Evolutionary conservation across 768 basidiomycete species (phyloP).

Genomic region (Clitopilus passeckerianus): DNA sequence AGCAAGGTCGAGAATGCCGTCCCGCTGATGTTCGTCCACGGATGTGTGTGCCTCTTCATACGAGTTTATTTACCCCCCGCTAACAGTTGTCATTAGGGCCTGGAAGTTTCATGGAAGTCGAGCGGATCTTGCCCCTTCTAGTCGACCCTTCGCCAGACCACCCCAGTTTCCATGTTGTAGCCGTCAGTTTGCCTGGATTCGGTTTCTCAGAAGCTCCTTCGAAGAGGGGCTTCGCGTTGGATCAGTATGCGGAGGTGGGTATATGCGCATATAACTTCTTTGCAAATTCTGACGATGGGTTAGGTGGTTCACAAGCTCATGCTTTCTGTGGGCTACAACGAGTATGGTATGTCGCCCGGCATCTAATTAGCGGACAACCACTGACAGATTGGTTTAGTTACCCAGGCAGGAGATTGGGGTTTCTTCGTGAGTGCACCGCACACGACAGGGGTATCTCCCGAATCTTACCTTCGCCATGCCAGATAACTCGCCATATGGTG

Average conservation of each 20-base stretch:
- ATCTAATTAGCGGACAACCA: background rate
- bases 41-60: conserved; percentile 30
- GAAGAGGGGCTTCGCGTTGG: conserved; percentile 41
- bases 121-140: conserved; percentile 53
- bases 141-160: conserved; percentile 31
- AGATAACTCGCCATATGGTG: conserved; percentile 20
- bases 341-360: conserved; percentile 30
- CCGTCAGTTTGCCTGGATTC: conserved; percentile 52
- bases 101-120: conserved; percentile 52
- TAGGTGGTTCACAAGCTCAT: conserved; percentile 45
- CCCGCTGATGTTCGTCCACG: conserved; percentile 41
- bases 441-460: background rate
- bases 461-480: background rate
- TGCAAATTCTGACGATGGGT: background rate
- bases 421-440: conserved; percentile 18
- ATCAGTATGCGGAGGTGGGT: conserved; percentile 44
- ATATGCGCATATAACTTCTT: conserved; percentile 16
- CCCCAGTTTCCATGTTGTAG: conserved; percentile 63
- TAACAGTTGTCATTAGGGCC: conserved; percentile 40
- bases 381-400: conserved; percentile 19
- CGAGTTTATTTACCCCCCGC: background rate
- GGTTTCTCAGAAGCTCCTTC: conserved; percentile 57
- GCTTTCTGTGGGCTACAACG: conserved; percentile 40
- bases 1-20: conserved; percentile 41
- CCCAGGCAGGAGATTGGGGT: conserved; percentile 48